phyloP scores from a whole-genome alignment of 495 filamentous ascomycete species.

The Neurospora sp. region DNA sequence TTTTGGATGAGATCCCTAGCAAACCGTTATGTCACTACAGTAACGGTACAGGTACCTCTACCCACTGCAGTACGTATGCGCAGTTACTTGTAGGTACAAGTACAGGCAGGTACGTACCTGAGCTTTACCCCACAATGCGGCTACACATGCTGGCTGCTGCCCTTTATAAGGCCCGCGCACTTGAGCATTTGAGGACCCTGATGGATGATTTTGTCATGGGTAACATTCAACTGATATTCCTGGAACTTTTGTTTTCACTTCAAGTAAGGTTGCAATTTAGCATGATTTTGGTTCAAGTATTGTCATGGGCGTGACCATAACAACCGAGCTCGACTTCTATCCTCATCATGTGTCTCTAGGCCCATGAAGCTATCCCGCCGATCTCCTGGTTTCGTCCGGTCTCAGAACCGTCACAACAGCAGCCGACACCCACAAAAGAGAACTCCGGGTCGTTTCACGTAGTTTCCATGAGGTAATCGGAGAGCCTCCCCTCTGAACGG shows the following conservation, averaged over 20 bases:
- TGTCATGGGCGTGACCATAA: not conserved
- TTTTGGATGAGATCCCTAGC: not conserved
- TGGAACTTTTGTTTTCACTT: not conserved
- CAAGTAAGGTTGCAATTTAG: not conserved
- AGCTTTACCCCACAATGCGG: conserved; percentile 18
- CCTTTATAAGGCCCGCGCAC: conserved; percentile 11
- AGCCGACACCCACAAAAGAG: not conserved
- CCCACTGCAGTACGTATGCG: not conserved
- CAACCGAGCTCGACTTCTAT: not conserved
- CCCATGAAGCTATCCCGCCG: not conserved
- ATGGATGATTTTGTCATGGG: not conserved
- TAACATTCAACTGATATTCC: not conserved
- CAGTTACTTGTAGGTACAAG: not conserved
- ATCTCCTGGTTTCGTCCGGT: not conserved
- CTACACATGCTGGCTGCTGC: not conserved
- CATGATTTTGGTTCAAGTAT: not conserved
- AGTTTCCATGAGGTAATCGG: not conserved
- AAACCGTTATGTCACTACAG: not conserved
- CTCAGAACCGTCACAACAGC: not conserved
- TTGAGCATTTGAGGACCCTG: not conserved
- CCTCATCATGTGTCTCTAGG: not conserved
- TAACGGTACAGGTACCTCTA: not conserved
- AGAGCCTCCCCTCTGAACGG: not conserved
- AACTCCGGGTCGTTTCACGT: not conserved
- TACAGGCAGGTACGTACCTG: not conserved